Evolutionary conservation across 1,284 basidiomycete species (phyloP), one percentile per base, ranked within the genome.

Genomic region (Ustilago lituana): DNA sequence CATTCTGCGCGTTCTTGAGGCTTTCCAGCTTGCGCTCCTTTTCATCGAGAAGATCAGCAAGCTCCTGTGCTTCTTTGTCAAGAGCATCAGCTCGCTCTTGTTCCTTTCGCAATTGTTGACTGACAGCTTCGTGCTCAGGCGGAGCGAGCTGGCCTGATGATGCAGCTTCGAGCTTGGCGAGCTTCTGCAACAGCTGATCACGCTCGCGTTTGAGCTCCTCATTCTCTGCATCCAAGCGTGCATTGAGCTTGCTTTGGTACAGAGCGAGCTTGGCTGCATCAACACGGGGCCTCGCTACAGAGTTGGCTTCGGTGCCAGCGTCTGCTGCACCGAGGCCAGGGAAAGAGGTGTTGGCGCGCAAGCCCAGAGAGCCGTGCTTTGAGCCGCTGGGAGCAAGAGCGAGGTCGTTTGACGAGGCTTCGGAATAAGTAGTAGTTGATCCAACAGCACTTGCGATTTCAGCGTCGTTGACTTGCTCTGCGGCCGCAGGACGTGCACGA

Each of bases 211-310:
- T 71, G 39, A 71, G 63, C 49, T 66, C 59, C 10, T 62, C 63
- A n/a, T 71, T 71, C 52, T 71, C 68, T 14, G 68, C 63, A 31
- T 71, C 68, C 15, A 71, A 35, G n/a, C 63, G 54, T 0, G 63
- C 63, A 24, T 71, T 71, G 36, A 71, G 63, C 49, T 66, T 66
- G 59, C 68, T 71, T 22, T 71, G 68, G 31, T 71, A 71, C 14
- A 71, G 35, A 1, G 63, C 68, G 17, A 71, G 46, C 32, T 62
- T 61, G 27, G 68, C 63, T 23, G 68, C 54, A 43, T 71, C 68
- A 27, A 71, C 59, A 11, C 68, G 50, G 8, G 68, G 63, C 3
- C 68, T 37, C 0, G 68, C 68, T 11, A 62, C 23, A 0, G 68
- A 58, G 52, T 71, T 71, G 32, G 68, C 68, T 39, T 71, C 55